A percentile compares a stretch with the other conserved stretches of the same genome.
phyloP scores from a whole-genome alignment of 2,329 filamentous ascomycete species.

The Leptographium radiaticola region DNA sequence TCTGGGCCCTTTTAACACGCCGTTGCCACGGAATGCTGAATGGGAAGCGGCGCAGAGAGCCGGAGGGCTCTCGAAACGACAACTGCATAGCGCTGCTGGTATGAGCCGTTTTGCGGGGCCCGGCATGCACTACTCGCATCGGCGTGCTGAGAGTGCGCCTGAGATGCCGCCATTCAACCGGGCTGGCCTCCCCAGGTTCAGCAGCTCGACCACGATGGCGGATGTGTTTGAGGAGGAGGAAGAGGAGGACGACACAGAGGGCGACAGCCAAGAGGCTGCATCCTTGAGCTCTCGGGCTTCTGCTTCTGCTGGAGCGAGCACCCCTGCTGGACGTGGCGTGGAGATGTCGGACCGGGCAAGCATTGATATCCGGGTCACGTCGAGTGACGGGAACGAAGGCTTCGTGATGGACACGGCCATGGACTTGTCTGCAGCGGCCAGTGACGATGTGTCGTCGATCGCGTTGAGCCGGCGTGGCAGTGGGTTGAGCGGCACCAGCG shows the following conservation, averaged over 20 bases:
- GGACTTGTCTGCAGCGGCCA: conserved; percentile 2
- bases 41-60: conserved; percentile 54
- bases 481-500: conserved; percentile 31
- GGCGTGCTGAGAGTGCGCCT: conserved; percentile 68
- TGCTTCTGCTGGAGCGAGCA: conserved; percentile 1
- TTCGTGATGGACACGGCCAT: neutral
- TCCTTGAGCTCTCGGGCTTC: conserved; percentile 3
- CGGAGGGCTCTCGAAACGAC: conserved; percentile 44
- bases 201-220: conserved; percentile 62
- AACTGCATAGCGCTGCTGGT: conserved; percentile 66
- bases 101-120: conserved; percentile 55
- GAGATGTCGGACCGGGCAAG: conserved; percentile 6
- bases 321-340: neutral
- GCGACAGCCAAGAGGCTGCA: neutral
- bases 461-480: conserved; percentile 31
- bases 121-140: conserved; percentile 60
- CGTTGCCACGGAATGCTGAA: conserved; percentile 46
- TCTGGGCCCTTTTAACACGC: conserved; percentile 82
- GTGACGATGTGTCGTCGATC: conserved; percentile 11
- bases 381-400: conserved; percentile 3
- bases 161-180: conserved; percentile 65
- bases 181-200: conserved; percentile 47
- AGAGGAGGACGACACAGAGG: conserved; percentile 35
- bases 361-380: conserved; percentile 13
- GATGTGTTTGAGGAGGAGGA: conserved; percentile 83